Evolutionary conservation across 1,284 basidiomycete species (phyloP).

Genomic region (Wolfiporia cocos): DNA sequence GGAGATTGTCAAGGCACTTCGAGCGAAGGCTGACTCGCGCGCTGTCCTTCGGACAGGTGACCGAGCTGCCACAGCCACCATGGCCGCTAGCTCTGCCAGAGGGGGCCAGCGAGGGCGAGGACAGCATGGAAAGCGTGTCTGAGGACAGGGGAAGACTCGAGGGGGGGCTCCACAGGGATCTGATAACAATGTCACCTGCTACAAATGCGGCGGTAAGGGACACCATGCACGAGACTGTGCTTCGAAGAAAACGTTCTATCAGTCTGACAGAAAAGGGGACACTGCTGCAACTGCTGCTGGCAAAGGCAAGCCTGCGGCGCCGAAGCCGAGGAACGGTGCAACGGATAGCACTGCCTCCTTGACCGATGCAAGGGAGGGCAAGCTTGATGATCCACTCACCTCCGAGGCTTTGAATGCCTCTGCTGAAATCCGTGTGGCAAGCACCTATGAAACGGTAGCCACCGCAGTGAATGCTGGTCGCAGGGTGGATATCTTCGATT

Average conservation of each 20-base stretch:
- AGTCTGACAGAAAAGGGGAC: background rate
- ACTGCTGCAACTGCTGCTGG: background rate
- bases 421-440: background rate
- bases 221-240: background rate
- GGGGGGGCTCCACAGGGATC: background rate
- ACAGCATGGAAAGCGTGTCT: background rate
- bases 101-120: background rate
- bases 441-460: background rate
- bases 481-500: slow-evolving; percentile 1
- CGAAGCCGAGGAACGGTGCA: background rate
- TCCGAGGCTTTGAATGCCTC: background rate
- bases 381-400: slow-evolving; percentile 4
- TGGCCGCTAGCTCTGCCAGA: background rate
- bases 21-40: background rate
- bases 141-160: background rate
- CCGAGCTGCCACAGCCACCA: background rate
- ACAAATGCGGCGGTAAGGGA: background rate
- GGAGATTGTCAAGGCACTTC: background rate
- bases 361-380: background rate
- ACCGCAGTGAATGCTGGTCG: background rate
- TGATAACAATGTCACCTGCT: background rate
- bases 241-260: background rate
- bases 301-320: background rate
- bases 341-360: background rate
- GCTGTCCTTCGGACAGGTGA: background rate